These are phyloP conservation scores for Smallanthus sonchifolius DNA, from an alignment of 129 eudicot genomes.

Conservation along the genomic window DNA sequence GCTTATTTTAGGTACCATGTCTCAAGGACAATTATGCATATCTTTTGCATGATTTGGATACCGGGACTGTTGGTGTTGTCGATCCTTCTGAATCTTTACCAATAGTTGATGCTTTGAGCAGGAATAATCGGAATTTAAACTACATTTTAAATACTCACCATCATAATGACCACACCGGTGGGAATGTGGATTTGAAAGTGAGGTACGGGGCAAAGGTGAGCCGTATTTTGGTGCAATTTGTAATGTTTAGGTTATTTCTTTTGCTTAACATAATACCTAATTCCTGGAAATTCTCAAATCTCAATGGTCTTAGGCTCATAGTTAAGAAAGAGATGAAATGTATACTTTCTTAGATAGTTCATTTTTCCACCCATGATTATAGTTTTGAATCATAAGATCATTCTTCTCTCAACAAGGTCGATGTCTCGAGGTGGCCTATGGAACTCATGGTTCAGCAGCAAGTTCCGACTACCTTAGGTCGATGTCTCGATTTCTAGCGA, in stretches of 20 bases:
- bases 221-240: background rate
- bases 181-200: conserved; percentile 83
- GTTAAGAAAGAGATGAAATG: background rate
- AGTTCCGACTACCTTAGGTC: no score
- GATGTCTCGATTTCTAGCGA: no score
- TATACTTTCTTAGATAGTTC: background rate
- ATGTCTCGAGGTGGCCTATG: no score
- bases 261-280: background rate
- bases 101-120: conserved; percentile 67
- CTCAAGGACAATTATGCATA: conserved; percentile 85
- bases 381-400: background rate
- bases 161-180: conserved; percentile 96
- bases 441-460: no score
- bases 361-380: background rate
- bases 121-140: conserved; percentile 69
- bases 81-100: conserved; percentile 95
- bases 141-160: conserved; percentile 90
- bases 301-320: background rate
- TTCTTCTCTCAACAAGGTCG: background rate
- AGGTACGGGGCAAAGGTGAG: conserved; percentile 98
- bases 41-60: conserved; percentile 75
- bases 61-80: conserved; percentile 98
- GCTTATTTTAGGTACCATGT: conserved; percentile 63
- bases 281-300: background rate
- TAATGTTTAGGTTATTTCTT: background rate